Conservation (phyloP, 73 alveolate genomes). For the Paraurostyla sp. region DNA sequence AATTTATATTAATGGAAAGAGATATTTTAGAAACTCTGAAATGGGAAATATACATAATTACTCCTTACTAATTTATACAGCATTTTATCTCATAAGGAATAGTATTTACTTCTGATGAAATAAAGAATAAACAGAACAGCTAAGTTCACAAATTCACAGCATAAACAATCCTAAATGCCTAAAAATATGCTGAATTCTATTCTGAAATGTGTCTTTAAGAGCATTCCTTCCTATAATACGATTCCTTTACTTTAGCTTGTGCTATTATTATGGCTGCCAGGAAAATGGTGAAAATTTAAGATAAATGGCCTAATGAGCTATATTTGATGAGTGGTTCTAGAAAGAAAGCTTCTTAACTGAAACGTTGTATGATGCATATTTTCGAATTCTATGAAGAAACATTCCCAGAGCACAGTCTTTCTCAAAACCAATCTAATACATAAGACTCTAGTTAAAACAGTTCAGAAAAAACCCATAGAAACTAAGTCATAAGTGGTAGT, state of each 20-base stretch:
- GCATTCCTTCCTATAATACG: constrained; percentile 63
- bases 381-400: constrained; percentile 46
- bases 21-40: constrained; percentile 56
- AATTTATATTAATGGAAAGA: constrained; percentile 57
- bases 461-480: neutral
- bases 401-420: constrained; percentile 22
- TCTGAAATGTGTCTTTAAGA: constrained; percentile 72
- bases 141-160: neutral
- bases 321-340: constrained; percentile 41
- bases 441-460: neutral
- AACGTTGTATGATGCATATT: constrained; percentile 42
- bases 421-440: neutral
- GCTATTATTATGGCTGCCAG: constrained; percentile 72
- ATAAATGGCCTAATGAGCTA: constrained; percentile 72
- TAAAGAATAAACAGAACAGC: neutral
- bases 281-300: constrained; percentile 54
- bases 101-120: constrained; percentile 61
- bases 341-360: neutral
- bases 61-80: constrained; percentile 68
- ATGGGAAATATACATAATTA: constrained; percentile 67
- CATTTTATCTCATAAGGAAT: constrained; percentile 69
- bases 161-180: neutral
- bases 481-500: neutral
- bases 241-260: constrained; percentile 70
- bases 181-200: constrained; percentile 75